A percentile compares a stretch with the other conserved stretches of the same genome.
phyloP scores from a whole-genome alignment of 2,329 filamentous ascomycete species.

The Epichloe bromicola region DNA sequence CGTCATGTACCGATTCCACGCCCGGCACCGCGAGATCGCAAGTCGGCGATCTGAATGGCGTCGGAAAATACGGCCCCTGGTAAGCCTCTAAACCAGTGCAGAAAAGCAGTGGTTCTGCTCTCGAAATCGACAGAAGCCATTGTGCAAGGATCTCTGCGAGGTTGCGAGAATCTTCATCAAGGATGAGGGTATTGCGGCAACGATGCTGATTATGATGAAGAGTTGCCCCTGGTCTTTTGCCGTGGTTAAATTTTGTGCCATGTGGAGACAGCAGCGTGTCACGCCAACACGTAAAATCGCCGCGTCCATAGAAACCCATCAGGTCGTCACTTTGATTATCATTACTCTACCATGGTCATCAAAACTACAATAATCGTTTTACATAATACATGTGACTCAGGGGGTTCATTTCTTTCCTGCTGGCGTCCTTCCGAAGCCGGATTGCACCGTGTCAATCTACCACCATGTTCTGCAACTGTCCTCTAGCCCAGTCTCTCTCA shows the following conservation, averaged over 20 bases:
- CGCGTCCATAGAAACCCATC: background rate
- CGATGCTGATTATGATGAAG: no score
- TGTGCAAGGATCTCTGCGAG: background rate
- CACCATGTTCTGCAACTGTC: no score
- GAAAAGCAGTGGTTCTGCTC: constrained; percentile 30
- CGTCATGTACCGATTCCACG: constrained; percentile 37
- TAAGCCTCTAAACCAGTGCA: constrained; percentile 39
- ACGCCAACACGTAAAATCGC: background rate
- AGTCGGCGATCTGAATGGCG: constrained; percentile 38
- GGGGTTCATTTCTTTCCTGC: background rate
- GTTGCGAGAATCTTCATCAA: background rate
- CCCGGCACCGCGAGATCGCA: constrained; percentile 36
- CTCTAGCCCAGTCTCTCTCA: background rate
- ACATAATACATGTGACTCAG: background rate
- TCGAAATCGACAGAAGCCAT: constrained; percentile 23
- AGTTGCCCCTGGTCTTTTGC: no score
- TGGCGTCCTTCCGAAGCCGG: no score
- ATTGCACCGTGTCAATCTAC: no score
- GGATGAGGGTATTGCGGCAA: no score
- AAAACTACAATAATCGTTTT: no score
- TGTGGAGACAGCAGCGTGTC: background rate
- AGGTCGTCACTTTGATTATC: no score
- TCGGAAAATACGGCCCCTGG: constrained; percentile 41
- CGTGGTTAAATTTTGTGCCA: background rate
- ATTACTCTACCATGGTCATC: background rate